Percentiles rank a stretch among this genome's conserved stretches.
Evolutionary conservation across 2,329 filamentous ascomycete genomes (phyloP).

Genomic region (Corynespora cassiicola): DNA sequence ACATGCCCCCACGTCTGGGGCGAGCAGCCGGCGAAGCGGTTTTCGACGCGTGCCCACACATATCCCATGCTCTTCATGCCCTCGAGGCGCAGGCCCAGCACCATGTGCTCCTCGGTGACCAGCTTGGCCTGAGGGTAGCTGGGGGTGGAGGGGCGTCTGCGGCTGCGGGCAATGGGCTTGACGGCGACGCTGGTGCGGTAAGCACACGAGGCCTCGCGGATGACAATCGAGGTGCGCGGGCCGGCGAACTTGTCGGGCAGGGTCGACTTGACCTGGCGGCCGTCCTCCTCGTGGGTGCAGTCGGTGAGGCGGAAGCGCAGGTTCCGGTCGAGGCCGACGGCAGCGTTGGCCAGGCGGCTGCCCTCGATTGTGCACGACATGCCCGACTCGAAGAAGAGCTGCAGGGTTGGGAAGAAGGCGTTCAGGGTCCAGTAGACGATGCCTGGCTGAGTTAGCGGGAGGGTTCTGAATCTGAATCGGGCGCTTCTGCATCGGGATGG

Average conservation of each 20-base stretch:
- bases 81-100: constrained; percentile 31
- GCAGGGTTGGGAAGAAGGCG: constrained; percentile 35
- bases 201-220: constrained; percentile 26
- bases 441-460: constrained; percentile 10
- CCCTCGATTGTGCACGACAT: constrained; percentile 32
- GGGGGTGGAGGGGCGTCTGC: background rate
- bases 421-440: constrained; percentile 35
- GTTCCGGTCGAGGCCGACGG: constrained; percentile 27
- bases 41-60: constrained; percentile 21
- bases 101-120: constrained; percentile 23
- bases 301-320: constrained; percentile 37
- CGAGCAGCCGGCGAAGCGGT: too few relatives aligned
- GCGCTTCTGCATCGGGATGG: background rate
- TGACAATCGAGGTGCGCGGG: constrained; percentile 16
- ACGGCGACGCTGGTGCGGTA: constrained; percentile 28
- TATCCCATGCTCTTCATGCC: constrained; percentile 33
- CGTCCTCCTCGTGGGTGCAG: constrained; percentile 32
- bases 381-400: constrained; percentile 38
- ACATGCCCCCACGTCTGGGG: constrained; percentile 33
- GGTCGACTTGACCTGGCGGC: constrained; percentile 19
- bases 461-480: background rate
- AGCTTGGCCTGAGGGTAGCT: constrained; percentile 11
- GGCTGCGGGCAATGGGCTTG: constrained; percentile 2
- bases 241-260: constrained; percentile 19
- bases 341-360: constrained; percentile 15